Evolutionary conservation across 2,329 filamentous ascomycete species (phyloP), one percentile per base, ranked within the genome.

Genomic region (Seiridium cupressi): DNA sequence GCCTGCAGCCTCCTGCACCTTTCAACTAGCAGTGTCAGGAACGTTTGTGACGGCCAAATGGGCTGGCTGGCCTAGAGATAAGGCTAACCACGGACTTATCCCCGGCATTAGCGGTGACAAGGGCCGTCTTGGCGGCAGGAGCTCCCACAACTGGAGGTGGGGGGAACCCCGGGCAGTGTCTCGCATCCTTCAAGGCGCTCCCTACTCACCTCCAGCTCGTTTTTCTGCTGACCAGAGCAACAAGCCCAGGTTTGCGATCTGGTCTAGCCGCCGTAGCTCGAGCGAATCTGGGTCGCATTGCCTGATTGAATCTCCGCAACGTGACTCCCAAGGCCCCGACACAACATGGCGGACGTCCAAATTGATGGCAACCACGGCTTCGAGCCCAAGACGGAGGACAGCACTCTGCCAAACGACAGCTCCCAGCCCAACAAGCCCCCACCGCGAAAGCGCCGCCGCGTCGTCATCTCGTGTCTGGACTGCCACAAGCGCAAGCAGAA

Each of bases 401-500:
- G n/a, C 49, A 59, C 57, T 40, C 55, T 46, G 55, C 55, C 55
- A 32, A 58, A 51, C 44, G 46, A 51, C 55, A 35, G n/a, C n/a
- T 40, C 55, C 31, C 32, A 49, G n/a, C 34, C 57, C 13, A 55
- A 61, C 36, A 74, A 72, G 62, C 75, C 72, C 46, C 78, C 80
- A 18, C 78, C 80, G 4, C 79, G 82, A 59, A 88, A 88, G 72
- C 78, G 86, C 64, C 80, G 83, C 66, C 79, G 86, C 44, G 77
- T 85, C 47, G 84, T 88, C 49, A 85, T 88, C 60, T 87, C 84
- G 6, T 89, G 86, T 65, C 85, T 81, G 9, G 85, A 89, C 68
- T 89, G 86, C 65, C 86, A 88, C 71, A 77, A 85, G 62, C 79
- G 86, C 61, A 89, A 89, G 68, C 84, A 87, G 68, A 85, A 85